phyloP scores from a whole-genome alignment of 805 yeast genomes.

The Candida ponderosae region DNA sequence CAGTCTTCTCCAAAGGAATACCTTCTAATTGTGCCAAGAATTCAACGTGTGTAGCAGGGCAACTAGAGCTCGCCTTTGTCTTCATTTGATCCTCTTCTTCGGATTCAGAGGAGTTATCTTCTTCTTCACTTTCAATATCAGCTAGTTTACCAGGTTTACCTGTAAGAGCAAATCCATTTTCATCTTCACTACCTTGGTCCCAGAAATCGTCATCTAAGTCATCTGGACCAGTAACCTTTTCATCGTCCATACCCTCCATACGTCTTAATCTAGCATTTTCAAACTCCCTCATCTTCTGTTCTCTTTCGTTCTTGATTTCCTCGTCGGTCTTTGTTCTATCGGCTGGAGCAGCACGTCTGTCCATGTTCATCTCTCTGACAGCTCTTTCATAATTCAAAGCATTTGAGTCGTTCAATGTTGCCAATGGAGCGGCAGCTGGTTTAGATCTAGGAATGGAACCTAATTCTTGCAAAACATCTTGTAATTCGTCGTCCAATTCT shows the following conservation, averaged over 20 bases:
- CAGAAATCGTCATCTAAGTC: conserved; percentile 67
- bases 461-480: conserved; percentile 56
- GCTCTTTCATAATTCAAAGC: conserved; percentile 53
- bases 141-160: conserved; percentile 30
- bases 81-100: conserved; percentile 14
- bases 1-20: conserved; percentile 32
- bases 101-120: conserved; percentile 22
- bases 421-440: conserved; percentile 2
- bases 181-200: conserved; percentile 45
- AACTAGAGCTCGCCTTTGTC: conserved; percentile 17
- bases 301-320: conserved; percentile 53
- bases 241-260: conserved; percentile 59
- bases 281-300: conserved; percentile 49
- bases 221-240: conserved; percentile 48
- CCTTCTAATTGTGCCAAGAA: conserved; percentile 27
- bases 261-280: conserved; percentile 64
- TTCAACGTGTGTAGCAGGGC: conserved; percentile 44
- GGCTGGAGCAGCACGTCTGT: conserved; percentile 72
- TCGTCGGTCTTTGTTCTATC: conserved; percentile 76
- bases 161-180: conserved; percentile 22
- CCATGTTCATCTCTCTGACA: conserved; percentile 59
- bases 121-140: conserved; percentile 29
- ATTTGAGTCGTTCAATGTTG: conserved; percentile 30
- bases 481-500: conserved; percentile 69
- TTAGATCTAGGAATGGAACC: conserved; percentile 25